Evolutionary conservation across 108 stramenopile species (phyloP).

Genomic region (Cyclotella atomus): DNA sequence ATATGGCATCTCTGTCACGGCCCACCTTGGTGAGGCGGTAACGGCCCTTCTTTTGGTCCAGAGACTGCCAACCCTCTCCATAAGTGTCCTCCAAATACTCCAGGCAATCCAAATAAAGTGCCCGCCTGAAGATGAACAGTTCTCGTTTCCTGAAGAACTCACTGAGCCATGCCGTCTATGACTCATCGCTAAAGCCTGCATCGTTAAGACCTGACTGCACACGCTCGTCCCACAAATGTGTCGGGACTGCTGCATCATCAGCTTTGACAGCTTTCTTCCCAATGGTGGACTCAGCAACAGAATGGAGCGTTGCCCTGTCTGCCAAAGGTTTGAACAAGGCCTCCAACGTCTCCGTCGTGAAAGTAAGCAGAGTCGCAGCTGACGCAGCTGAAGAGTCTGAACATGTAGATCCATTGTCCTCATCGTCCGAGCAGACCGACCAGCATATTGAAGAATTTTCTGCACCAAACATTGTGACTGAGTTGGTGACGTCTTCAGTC

Average conservation of each 20-base stretch:
- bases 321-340: not conserved
- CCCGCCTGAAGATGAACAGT: not conserved
- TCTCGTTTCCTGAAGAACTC: not conserved
- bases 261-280: conserved; percentile 33
- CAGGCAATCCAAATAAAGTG: not conserved
- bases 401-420: not conserved
- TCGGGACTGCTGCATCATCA: conserved; percentile 24
- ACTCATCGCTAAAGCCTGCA: not conserved
- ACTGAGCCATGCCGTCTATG: no score
- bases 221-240: conserved; percentile 27
- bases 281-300: not conserved
- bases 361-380: not conserved
- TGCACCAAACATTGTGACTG: not conserved
- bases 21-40: not conserved
- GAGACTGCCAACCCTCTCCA: not conserved
- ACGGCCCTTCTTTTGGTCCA: not conserved
- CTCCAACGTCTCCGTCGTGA: not conserved
- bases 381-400: not conserved
- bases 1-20: not conserved
- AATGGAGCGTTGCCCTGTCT: not conserved
- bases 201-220: not conserved
- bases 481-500: not conserved
- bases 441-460: not conserved
- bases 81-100: not conserved
- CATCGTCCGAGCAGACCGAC: not conserved